Percentiles rank a stretch among this genome's conserved stretches.
Evolutionary conservation across 108 stramenopile genomes (phyloP).

Genomic region (Skeletonema grethae): DNA sequence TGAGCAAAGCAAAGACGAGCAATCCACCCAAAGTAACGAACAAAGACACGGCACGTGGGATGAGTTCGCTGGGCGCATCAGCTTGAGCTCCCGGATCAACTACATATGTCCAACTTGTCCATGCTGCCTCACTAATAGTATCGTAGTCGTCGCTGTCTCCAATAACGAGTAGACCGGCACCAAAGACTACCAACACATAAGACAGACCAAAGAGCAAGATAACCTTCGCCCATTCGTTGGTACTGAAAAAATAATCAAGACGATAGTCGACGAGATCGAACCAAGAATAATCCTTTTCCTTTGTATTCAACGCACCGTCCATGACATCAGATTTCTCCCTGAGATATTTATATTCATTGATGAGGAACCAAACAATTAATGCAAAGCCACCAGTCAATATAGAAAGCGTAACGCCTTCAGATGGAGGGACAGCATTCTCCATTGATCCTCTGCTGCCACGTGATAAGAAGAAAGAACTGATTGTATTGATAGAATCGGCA

Average conservation of each 20-base stretch:
- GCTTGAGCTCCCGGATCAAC: slow-evolving; percentile 35
- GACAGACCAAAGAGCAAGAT: slow-evolving; percentile 9
- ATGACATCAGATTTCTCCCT: background rate
- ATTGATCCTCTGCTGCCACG: background rate
- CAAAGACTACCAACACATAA: slow-evolving; percentile 9
- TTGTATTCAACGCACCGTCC: background rate
- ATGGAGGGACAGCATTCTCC: slow-evolving; percentile 3
- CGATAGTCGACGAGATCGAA: slow-evolving; percentile 11
- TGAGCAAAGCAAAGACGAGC: slow-evolving; percentile 41
- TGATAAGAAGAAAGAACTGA: background rate
- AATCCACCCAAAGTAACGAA: slow-evolving; percentile 39
- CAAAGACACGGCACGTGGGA: slow-evolving; percentile 31
- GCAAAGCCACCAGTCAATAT: background rate
- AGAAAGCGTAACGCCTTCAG: background rate
- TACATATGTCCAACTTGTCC: slow-evolving; percentile 40
- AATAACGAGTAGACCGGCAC: slow-evolving; percentile 9
- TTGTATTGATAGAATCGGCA: background rate
- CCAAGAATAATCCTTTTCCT: background rate
- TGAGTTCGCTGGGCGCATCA: slow-evolving; percentile 7
- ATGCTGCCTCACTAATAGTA: slow-evolving; percentile 11
- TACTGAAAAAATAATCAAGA: slow-evolving; percentile 18
- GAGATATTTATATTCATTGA: background rate
- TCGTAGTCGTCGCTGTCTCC: background rate
- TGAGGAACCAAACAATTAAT: background rate
- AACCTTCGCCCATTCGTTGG: slow-evolving; percentile 11